These are phyloP conservation scores for Yarrowia sp. DNA, from an alignment of 805 yeast species.

Conservation along the genomic window DNA sequence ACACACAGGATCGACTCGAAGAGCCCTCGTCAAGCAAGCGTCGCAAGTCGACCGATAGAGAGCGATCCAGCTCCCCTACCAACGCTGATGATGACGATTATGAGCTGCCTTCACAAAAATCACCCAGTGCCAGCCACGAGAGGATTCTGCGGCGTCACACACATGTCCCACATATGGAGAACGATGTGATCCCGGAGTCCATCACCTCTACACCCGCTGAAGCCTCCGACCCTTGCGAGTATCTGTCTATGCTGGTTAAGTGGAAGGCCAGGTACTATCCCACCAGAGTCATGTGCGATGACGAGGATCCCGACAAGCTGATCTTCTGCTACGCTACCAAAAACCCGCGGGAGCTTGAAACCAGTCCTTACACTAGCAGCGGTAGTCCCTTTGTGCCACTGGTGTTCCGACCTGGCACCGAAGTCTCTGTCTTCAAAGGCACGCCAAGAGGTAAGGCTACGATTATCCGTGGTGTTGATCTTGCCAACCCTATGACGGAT, in stretches of 20 bases:
- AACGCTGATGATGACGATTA: background rate
- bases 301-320: background rate
- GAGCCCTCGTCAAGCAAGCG: too few relatives aligned
- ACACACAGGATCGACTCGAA: background rate
- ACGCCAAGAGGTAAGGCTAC: background rate
- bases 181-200: background rate
- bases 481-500: background rate
- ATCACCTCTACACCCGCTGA: slow-evolving; percentile 1
- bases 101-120: background rate
- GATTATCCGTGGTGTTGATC: background rate
- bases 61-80: background rate
- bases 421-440: background rate
- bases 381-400: background rate
- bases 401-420: background rate
- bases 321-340: background rate
- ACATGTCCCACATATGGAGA: background rate
- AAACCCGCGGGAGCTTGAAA: background rate
- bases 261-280: background rate
- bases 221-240: background rate
- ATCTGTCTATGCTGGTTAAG: background rate
- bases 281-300: background rate
- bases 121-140: background rate
- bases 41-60: too few relatives aligned
- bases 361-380: background rate
- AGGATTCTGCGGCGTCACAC: slow-evolving; percentile 5